phyloP scores from a whole-genome alignment of 352 stramenopile species.

The Phytophthora capsici region DNA sequence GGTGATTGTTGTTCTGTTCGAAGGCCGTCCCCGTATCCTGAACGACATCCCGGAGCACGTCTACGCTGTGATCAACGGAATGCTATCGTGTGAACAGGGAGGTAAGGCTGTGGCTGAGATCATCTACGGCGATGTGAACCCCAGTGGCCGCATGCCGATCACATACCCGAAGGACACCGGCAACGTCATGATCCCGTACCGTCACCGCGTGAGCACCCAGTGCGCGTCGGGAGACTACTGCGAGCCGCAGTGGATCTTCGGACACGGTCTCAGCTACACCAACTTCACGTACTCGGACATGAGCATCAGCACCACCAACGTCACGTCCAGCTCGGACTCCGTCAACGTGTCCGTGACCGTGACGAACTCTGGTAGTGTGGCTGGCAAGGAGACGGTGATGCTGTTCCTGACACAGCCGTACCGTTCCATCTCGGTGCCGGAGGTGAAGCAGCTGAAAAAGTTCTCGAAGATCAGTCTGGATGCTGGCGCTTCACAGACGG shows the following conservation, averaged over 20 bases:
- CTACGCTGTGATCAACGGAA: slow-evolving; percentile 73
- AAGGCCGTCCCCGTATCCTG: slow-evolving; percentile 78
- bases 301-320: slow-evolving; percentile 38
- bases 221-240: slow-evolving; percentile 59
- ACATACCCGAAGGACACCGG: slow-evolving; percentile 73
- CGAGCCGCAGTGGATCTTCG: slow-evolving; percentile 61
- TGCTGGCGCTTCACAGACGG: slow-evolving; percentile 22
- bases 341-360: slow-evolving; percentile 36
- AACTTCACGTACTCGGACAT: slow-evolving; percentile 58
- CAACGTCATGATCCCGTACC: slow-evolving; percentile 31
- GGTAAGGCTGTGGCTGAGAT: slow-evolving; percentile 81
- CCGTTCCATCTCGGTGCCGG: slow-evolving; percentile 34
- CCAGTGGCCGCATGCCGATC: slow-evolving; percentile 41
- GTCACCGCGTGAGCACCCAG: slow-evolving; percentile 28
- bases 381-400: slow-evolving; percentile 49
- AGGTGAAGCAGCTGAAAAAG: slow-evolving; percentile 48
- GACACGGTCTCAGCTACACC: slow-evolving; percentile 70
- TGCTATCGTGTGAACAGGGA: slow-evolving; percentile 75
- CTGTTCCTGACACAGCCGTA: slow-evolving; percentile 30
- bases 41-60: slow-evolving; percentile 49
- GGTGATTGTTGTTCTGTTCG: slow-evolving; percentile 74
- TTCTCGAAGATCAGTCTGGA: slow-evolving; percentile 46
- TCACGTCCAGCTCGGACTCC: slow-evolving; percentile 37
- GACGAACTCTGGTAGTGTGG: slow-evolving; percentile 40
- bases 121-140: slow-evolving; percentile 43